Conservation (phyloP, 306 rosid genomes). For the Trifolium repens region DNA sequence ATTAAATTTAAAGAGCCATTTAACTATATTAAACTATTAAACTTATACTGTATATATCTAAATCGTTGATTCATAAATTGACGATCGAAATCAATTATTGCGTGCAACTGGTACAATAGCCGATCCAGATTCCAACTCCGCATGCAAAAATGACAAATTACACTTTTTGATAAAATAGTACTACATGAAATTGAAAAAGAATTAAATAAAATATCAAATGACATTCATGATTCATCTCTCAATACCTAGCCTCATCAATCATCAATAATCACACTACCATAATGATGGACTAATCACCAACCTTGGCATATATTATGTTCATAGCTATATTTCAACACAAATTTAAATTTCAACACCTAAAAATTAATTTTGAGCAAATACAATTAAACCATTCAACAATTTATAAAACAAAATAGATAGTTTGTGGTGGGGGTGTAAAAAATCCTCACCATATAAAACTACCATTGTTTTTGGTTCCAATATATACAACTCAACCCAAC, state of each 20-base stretch:
- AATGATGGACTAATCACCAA: not conserved
- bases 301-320: not conserved
- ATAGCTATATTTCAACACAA: not conserved
- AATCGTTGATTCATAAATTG: too few species aligned
- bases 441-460: not conserved
- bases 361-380: not conserved
- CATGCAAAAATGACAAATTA: too few species aligned
- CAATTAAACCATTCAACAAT: not conserved
- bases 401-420: slow-evolving; percentile 9
- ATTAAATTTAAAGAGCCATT: too few species aligned
- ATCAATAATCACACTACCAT: not conserved
- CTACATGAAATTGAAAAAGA: not conserved
- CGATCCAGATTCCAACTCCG: too few species aligned
- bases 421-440: not conserved
- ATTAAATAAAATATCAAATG: not conserved
- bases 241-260: not conserved
- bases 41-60: too few species aligned
- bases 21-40: too few species aligned
- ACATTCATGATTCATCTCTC: not conserved
- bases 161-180: not conserved
- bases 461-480: slow-evolving; percentile 47
- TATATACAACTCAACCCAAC: slow-evolving; percentile 66
- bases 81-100: too few species aligned
- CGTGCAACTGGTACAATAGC: too few species aligned
- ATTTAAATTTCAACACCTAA: slow-evolving; percentile 3